A percentile compares a stretch with the other conserved stretches of the same genome.
Conservation (phyloP, 306 rosid species). For the Cucumis cinereus region DNA sequence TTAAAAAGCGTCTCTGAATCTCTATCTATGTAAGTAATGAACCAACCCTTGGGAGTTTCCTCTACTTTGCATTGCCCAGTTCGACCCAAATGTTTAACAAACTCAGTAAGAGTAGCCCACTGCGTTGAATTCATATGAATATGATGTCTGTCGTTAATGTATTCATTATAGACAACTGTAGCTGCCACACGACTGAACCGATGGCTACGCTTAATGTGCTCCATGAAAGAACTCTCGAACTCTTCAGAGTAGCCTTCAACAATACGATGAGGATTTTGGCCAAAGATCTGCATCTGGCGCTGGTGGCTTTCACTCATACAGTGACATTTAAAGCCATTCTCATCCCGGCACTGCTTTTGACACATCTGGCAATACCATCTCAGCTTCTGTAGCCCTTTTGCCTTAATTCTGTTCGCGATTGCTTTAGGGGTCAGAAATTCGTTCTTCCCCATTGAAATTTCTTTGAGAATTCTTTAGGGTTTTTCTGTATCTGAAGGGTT, state of each 20-base stretch:
- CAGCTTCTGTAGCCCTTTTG: constrained; percentile 90
- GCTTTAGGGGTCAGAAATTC: constrained; percentile 84
- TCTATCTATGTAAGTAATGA: constrained; percentile 71
- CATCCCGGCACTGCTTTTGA: constrained; percentile 92
- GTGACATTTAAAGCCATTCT: constrained; percentile 90
- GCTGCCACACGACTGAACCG: constrained; percentile 83
- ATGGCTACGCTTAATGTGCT: constrained; percentile 83
- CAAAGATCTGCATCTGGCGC: constrained; percentile 87
- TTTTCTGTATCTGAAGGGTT: background rate
- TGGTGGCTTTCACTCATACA: constrained; percentile 92
- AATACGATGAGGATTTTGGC: constrained; percentile 59
- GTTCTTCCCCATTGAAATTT: constrained; percentile 61
- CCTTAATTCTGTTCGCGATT: constrained; percentile 81
- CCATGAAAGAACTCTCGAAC: constrained; percentile 58
- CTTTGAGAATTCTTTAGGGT: background rate
- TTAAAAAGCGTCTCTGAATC: constrained; percentile 73
- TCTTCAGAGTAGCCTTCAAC: constrained; percentile 75
- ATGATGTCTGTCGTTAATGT: constrained; percentile 70
- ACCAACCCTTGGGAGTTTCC: constrained; percentile 95
- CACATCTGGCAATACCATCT: constrained; percentile 99
- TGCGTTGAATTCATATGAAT: constrained; percentile 75
- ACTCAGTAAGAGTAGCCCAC: constrained; percentile 82
- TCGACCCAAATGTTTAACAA: constrained; percentile 73
- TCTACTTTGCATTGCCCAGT: constrained; percentile 80
- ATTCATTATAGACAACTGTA: constrained; percentile 83